Base-by-base conservation (phyloP, 208 protist species). In the Tritrichomonas foetus region DNA sequence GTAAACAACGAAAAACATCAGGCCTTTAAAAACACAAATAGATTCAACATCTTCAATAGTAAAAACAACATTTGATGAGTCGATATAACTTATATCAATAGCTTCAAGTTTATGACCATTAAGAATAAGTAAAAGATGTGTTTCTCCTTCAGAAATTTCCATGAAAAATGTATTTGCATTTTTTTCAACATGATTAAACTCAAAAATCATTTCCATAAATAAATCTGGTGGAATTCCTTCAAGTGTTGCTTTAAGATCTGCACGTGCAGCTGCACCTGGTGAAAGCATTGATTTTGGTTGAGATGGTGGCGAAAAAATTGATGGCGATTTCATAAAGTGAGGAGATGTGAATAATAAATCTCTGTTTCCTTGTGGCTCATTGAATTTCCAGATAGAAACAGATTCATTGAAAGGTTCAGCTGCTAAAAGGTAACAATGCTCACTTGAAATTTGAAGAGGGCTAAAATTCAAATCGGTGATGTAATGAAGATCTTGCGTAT, bases 141-240 rank as follows among this genome's bases (percentile, higher is more conserved):
- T 89, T 11, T 44, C 25, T 11, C 47, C 47, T 8, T 89, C 78
- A 16, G 78, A 89, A 39, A 89, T 89, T 27, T 89, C 78, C 16
- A 44, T 53, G 30, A 89, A 89, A 0, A 27, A 89, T 39, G 47
- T 33, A 57, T 89, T 53, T 1, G 20, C 30, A 44, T 30, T 82
- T 1, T 53, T 9, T 20, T 13, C 30, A 30, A n/a, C 41, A 14
- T 53, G 47, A n/a, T 89, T 57, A 50, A 89, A 89, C 1, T 89
- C 78, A 57, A 44, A 89, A 11, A 89, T 53, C 47, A 49, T 53
- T 50, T 89, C 78, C 14, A 89, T 89, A 49, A 57, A 89, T 27
- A 89, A 36, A 89, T 89, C 78, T 33, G 78, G 78, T 53, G 78
- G 78, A 89, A 89, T 89, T 13, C 78, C 78, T 89, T 89, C 78